These are phyloP conservation scores for Coemansia sp. DNA, from an alignment of 192 early-diverging fungal species.

Conservation along the genomic window DNA sequence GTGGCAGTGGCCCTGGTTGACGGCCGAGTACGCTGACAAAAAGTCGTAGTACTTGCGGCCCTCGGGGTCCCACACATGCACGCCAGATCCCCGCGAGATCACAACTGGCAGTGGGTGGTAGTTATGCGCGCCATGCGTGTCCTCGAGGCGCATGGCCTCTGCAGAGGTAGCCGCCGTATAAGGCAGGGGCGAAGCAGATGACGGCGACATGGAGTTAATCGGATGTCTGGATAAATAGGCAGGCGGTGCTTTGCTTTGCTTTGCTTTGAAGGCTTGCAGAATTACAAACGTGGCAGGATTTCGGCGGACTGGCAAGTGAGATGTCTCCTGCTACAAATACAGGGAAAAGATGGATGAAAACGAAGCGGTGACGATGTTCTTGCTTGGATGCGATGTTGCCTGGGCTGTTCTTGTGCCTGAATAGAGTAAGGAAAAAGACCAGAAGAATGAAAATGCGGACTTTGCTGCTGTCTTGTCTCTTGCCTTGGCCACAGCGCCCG, in stretches of 20 bases:
- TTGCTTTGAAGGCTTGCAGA: too few relatives aligned
- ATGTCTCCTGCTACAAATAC: too few relatives aligned
- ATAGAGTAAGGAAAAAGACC: not conserved
- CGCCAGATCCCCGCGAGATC: slow-evolving; percentile 79
- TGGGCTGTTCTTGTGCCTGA: not conserved
- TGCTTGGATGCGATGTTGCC: not conserved
- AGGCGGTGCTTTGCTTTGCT: not conserved
- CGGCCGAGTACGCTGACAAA: slow-evolving; percentile 73
- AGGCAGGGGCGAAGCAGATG: slow-evolving; percentile 12
- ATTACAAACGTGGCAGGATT: too few relatives aligned
- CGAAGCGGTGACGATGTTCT: not conserved
- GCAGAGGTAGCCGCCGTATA: slow-evolving; percentile 10
- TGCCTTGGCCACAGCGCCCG: not conserved
- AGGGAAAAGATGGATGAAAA: not conserved
- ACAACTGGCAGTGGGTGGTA: slow-evolving; percentile 98
- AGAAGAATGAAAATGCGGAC: not conserved
- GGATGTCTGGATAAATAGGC: not conserved
- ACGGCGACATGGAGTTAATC: slow-evolving; percentile 3
- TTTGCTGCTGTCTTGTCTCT: not conserved
- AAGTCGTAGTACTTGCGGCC: slow-evolving; percentile 76
- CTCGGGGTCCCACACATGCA: slow-evolving; percentile 94
- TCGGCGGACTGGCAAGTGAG: too few relatives aligned
- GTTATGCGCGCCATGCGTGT: slow-evolving; percentile 93
- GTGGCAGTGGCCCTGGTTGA: slow-evolving; percentile 92
- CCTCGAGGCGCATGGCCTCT: slow-evolving; percentile 71